Conservation (phyloP, 2,329 filamentous ascomycete species). For the Aspergillus fijiensis region DNA sequence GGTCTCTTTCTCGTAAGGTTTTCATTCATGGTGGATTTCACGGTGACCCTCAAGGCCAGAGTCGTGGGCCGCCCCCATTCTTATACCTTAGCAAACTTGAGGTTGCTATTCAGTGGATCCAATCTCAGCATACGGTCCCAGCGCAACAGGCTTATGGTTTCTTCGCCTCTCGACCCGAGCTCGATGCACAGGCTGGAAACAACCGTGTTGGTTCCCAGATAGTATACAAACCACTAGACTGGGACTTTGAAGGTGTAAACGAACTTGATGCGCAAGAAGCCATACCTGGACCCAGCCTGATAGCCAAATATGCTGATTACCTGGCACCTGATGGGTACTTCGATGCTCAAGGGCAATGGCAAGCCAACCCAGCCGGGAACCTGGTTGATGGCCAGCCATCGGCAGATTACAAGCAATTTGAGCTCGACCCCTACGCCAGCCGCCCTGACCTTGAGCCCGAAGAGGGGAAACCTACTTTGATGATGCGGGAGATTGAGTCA, state of each 20-base stretch:
- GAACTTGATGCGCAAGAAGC: conserved; percentile 9
- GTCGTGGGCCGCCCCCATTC: conserved; percentile 63
- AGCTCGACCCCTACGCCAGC: conserved; percentile 60
- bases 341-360: conserved; percentile 30
- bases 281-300: conserved; percentile 13
- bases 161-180: background rate
- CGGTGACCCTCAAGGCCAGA: conserved; percentile 47
- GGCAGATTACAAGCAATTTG: conserved; percentile 40
- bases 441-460: conserved; percentile 18
- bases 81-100: conserved; percentile 71
- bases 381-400: conserved; percentile 31
- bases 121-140: conserved; percentile 40
- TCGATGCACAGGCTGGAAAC: conserved; percentile 13
- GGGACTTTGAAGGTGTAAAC: conserved; percentile 32
- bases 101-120: conserved; percentile 62
- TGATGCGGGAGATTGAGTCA: conserved; percentile 66
- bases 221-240: conserved; percentile 31
- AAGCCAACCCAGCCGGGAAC: conserved; percentile 24
- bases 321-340: conserved; percentile 37
- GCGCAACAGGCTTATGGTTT: conserved; percentile 5
- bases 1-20: conserved; percentile 72
- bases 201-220: conserved; percentile 30
- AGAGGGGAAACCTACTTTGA: conserved; percentile 44
- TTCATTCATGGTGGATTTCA: conserved; percentile 78
- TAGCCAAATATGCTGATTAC: conserved; percentile 38